phyloP scores from a whole-genome alignment of 139 green algal genomes.

The Edaphochlamys debaryana region DNA sequence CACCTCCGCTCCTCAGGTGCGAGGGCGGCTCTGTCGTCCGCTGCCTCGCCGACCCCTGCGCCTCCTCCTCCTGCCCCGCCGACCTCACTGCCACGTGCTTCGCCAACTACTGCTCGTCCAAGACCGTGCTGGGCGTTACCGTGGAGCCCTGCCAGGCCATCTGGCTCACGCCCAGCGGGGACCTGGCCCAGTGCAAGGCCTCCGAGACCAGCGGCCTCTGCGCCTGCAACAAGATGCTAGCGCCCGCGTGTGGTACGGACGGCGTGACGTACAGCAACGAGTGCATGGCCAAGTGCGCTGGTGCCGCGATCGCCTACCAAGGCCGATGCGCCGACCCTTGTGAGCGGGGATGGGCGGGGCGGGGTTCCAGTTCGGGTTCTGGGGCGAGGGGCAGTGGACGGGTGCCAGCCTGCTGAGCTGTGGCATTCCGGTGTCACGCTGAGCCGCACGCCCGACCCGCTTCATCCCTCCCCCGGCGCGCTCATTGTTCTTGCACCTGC shows the following conservation, averaged over 20 bases:
- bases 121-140: neutral
- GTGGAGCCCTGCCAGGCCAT: slow-evolving; percentile 21
- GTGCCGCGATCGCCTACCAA: neutral
- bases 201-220: neutral
- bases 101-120: neutral
- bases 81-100: slow-evolving; percentile 3
- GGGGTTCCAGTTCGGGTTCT: too few relatives aligned
- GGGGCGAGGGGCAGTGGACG: too few relatives aligned
- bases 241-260: slow-evolving; percentile 42
- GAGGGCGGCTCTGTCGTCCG: neutral
- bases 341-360: too few relatives aligned
- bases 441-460: too few relatives aligned
- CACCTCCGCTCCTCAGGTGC: too few relatives aligned
- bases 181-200: too few relatives aligned
- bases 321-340: neutral
- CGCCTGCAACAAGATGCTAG: slow-evolving; percentile 21
- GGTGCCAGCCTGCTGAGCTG: too few relatives aligned
- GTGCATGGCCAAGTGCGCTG: too few relatives aligned
- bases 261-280: slow-evolving; percentile 43
- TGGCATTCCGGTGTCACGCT: too few relatives aligned
- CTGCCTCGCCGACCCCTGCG: slow-evolving; percentile 1
- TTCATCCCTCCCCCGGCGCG: too few relatives aligned
- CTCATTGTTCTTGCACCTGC: too few relatives aligned
- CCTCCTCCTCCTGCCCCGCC: neutral
- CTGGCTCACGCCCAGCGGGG: neutral